Base-by-base conservation (phyloP, 768 basidiomycete genomes). In the Mycena maculata region DNA sequence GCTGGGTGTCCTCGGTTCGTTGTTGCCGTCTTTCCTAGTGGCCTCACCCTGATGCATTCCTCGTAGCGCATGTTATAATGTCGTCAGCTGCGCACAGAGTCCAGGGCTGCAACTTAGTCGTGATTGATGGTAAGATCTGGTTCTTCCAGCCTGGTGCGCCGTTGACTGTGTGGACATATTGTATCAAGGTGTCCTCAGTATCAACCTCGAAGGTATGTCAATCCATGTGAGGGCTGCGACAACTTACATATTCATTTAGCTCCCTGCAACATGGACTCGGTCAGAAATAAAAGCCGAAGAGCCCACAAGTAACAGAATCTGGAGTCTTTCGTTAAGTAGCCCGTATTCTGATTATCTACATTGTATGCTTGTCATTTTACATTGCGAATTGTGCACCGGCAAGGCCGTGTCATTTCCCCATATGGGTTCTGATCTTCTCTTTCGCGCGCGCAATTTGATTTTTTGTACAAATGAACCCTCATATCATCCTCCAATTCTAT, bases 41-140 rank as follows among this genome's bases (percentile, higher is more conserved):
- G 36, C 31, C 59, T 16, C 39, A 56, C 38, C 1, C 56, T 36
- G 27, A 41, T 28, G 12, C 6, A 25, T 22, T n/a, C 23, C 39
- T 30, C 47, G 22, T 3, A 95, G 94, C 77, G 95, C 95, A 52
- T 98, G 97, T 85, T 99, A 99, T 81, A 97, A 97, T 92, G 98
- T 99, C 76, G 95, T 99, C 77, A 95, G 98, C 77, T 99, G 98
- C 86, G 96, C 99, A 74, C 99, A 98, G 98, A 99, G 85, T 98
- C 97, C 65, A 94, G 94, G 98, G 98, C 81, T 98, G 96, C 78
- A 98, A 99, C 83, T 98, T 99, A 70, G 95, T 99, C 77, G 96
- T 99, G 98, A 60, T 98, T 98, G 91, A 95, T 95, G 94, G 93
- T 95, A 76, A 94, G 95, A 87, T 98, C 97, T 70, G 96, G 96